Conservation (phyloP, 116 monocot species). For the Dioscorea cayenensis region DNA sequence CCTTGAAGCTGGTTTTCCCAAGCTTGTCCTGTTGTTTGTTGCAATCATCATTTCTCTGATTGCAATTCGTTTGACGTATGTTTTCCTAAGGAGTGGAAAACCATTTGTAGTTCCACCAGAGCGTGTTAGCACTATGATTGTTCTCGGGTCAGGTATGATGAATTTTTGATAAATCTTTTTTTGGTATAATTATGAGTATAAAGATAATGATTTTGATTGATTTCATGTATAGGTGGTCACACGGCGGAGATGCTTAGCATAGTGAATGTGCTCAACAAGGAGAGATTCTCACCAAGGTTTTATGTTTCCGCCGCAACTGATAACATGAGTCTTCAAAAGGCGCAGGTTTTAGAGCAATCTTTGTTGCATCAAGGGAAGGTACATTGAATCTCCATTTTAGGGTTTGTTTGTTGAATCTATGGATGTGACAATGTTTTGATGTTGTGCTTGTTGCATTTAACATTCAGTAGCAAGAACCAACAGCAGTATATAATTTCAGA, state of each 20-base stretch:
- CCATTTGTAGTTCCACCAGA: constrained; percentile 1
- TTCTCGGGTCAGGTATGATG: constrained; percentile 64
- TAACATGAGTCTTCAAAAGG: constrained; percentile 90
- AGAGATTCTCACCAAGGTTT: constrained; percentile 55
- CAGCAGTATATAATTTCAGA: neutral
- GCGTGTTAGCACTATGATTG: constrained; percentile 34
- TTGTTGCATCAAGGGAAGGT: constrained; percentile 37
- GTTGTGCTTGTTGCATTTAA: neutral
- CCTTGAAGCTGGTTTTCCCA: neutral
- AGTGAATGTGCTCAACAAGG: constrained; percentile 53
- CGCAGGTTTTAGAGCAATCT: constrained; percentile 53
- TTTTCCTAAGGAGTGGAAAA: neutral
- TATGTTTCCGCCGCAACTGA: constrained; percentile 75
- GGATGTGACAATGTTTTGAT: neutral
- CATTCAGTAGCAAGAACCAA: neutral
- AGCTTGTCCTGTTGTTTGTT: neutral
- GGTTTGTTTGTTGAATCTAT: neutral
- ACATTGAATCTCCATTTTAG: neutral
- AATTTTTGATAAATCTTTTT: neutral
- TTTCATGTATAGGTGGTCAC: constrained; percentile 56
- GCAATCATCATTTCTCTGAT: neutral
- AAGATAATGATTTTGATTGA: neutral
- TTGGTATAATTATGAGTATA: neutral
- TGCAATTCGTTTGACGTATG: neutral
- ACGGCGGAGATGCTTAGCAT: constrained; percentile 94